These are phyloP conservation scores for Tuber umbilicatum DNA, from an alignment of 495 filamentous ascomycete species.

Conservation along the genomic window DNA sequence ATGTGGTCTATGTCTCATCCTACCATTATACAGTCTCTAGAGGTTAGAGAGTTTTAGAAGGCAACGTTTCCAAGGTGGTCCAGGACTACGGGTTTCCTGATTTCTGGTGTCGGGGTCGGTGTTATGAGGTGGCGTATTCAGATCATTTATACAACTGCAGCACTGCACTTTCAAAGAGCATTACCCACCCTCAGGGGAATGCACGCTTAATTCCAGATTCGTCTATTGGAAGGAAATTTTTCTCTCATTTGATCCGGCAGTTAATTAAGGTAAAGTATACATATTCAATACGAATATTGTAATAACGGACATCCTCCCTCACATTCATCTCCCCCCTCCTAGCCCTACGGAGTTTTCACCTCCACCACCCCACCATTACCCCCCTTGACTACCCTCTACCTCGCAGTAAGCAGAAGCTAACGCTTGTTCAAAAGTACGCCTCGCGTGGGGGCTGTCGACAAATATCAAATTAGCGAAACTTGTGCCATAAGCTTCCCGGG, in stretches of 20 bases:
- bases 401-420: slow-evolving; percentile 20
- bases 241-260: neutral
- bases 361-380: neutral
- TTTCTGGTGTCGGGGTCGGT: neutral
- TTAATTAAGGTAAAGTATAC: neutral
- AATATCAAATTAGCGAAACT: slow-evolving; percentile 16
- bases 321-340: neutral
- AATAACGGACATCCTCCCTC: neutral
- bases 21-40: neutral
- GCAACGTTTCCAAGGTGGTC: neutral
- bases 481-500: neutral
- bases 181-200: neutral
- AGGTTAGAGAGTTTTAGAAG: neutral
- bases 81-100: neutral
- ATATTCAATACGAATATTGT: neutral
- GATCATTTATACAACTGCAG: neutral
- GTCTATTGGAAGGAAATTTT: neutral
- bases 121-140: neutral
- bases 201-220: neutral
- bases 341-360: neutral
- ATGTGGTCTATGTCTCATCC: neutral
- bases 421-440: slow-evolving; percentile 28
- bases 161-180: neutral
- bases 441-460: slow-evolving; percentile 19
- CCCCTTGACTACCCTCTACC: neutral